Base-by-base conservation (phyloP, 2,329 filamentous ascomycete genomes). In the Calonectria pteridis region DNA sequence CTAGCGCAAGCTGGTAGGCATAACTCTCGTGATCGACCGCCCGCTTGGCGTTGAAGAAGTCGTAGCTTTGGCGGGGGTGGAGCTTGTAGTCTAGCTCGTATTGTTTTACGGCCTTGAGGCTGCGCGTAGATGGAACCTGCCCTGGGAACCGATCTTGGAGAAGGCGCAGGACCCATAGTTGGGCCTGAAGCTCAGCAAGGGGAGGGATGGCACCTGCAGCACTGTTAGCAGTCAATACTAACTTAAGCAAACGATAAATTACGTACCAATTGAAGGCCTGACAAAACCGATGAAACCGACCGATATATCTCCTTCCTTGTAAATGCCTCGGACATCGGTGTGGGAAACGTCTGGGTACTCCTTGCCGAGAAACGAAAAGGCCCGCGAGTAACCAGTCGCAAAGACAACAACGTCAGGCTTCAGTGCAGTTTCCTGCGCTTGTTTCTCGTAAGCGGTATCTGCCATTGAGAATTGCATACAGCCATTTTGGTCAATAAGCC, bases 241-340 rank as follows among this genome's bases (percentile, higher is more conserved):
- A 28, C 33, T 26, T 3, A 3, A 0, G 7, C 4, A 20, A 29
- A 20, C 9, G 14, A 11, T 7, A 14, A 2, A 20, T 6, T 3
- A 75, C 75, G 75, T 73, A 84, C 85, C 86, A 43, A 87, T 83
- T 14, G 84, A 81, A 4, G 87, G 88, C 0, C 88, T 84, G 6
- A 88, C 81, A 69, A 88, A 89, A 11, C 88, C 87, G 63, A 89
- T 86, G 75, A 86, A 89, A 3, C 83, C 86, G 0, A 88, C 75
- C 0, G 82, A 82, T 1, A 85, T 80, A 40, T 87, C 83, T 4
- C 80, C 80, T 4, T 78, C 69, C 31, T 81, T 83, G 80, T 91
- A 92, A 59, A 93, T 85, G 23, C 87, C 84, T n/a, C 89, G 87
- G 18, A 91, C 87, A 73, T 88, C 86, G 26, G 86, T 82, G 59